Conservation (phyloP, 2,329 filamentous ascomycete genomes). For the Penicillium corylophilum region DNA sequence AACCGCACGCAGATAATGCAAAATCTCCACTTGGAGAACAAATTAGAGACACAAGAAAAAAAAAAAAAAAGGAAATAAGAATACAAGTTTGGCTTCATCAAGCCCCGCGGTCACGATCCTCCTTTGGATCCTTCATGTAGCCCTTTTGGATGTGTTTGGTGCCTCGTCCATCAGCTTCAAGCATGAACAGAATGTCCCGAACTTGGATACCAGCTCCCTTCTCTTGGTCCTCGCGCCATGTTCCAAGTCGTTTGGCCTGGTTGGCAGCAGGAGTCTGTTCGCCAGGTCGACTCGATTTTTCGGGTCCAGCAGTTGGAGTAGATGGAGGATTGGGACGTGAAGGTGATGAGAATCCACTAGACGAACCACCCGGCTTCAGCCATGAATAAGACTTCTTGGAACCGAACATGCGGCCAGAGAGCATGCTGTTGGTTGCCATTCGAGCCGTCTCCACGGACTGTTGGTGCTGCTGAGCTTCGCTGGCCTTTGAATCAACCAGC, state of each 20-base stretch:
- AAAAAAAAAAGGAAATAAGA: slow-evolving; percentile 12
- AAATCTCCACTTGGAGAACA: slow-evolving; percentile 11
- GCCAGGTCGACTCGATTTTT: slow-evolving; percentile 29
- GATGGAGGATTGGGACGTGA: slow-evolving; percentile 30
- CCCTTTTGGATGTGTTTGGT: slow-evolving; percentile 45
- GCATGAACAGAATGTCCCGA: slow-evolving; percentile 74
- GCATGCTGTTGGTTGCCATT: slow-evolving; percentile 67
- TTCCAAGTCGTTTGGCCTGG: slow-evolving; percentile 62
- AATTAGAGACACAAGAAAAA: slow-evolving; percentile 14
- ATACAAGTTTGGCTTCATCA: slow-evolving; percentile 24
- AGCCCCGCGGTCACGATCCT: slow-evolving; percentile 37
- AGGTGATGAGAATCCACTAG: slow-evolving; percentile 41
- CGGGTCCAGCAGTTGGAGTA: slow-evolving; percentile 30
- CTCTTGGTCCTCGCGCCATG: slow-evolving; percentile 73
- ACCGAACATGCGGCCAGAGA: slow-evolving; percentile 49
- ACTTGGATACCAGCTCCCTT: slow-evolving; percentile 79
- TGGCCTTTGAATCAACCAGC: slow-evolving; percentile 68
- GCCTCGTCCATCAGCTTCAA: slow-evolving; percentile 71
- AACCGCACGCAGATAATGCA: slow-evolving; percentile 22
- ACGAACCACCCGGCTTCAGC: slow-evolving; percentile 41
- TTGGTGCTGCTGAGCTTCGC: slow-evolving; percentile 74
- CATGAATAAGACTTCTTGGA: slow-evolving; percentile 51
- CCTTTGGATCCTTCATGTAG: slow-evolving; percentile 43
- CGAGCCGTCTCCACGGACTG: slow-evolving; percentile 81
- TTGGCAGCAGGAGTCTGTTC: slow-evolving; percentile 35